Conservation (phyloP, 306 rosid species). For the Inga laurina region DNA sequence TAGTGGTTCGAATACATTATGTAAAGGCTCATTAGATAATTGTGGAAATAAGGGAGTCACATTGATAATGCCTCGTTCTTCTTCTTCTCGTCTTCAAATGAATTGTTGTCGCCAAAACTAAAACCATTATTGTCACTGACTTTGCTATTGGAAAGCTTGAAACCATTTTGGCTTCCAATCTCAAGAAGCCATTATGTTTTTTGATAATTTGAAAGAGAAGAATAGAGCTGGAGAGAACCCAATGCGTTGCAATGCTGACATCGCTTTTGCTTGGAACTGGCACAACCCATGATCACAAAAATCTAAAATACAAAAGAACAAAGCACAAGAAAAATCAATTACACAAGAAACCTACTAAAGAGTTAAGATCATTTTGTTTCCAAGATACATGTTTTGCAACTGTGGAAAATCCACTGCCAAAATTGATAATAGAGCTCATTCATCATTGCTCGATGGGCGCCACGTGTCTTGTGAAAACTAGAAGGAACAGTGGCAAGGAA, state of each 20-base stretch:
- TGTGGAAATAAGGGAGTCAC: no score
- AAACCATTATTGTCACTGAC: conserved; percentile 23
- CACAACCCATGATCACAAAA: conserved; percentile 71
- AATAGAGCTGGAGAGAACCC: conserved; percentile 59
- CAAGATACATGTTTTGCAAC: no score
- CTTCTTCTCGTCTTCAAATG: no score
- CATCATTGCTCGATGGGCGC: no score
- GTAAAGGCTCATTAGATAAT: no score
- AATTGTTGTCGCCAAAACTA: not conserved
- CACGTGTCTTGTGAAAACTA: no score
- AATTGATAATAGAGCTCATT: not conserved
- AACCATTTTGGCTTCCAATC: not conserved
- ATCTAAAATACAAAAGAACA: not conserved
- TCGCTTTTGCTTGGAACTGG: conserved; percentile 62
- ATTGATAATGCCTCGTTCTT: not conserved
- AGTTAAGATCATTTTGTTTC: not conserved
- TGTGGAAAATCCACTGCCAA: not conserved
- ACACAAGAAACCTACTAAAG: no score
- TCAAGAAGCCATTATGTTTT: not conserved
- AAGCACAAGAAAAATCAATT: not conserved
- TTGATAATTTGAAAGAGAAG: not conserved
- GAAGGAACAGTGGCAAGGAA: no score
- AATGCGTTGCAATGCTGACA: conserved; percentile 71
- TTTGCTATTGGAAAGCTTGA: conserved; percentile 28
- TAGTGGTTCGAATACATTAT: no score